Base-by-base conservation (phyloP, 176 grass and related monocot genomes). In the Bolboschoenus planiculmis region DNA sequence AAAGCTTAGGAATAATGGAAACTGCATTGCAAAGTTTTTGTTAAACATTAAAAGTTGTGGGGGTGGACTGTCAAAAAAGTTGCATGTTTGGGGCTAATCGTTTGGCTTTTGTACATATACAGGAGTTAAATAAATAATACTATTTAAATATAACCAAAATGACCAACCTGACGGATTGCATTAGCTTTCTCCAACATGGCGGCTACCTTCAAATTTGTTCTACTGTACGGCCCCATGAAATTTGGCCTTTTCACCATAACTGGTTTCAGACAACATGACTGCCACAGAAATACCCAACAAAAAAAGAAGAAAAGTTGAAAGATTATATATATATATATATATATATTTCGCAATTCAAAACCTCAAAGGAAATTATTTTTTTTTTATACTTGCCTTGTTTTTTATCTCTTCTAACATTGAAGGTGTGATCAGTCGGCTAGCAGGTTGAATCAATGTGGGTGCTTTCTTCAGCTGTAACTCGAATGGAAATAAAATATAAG, bases 121-220 rank as follows among this genome's bases (percentile, higher is more conserved):
- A 79, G 21, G 26, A 42, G n/a, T 23, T 71, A 20, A 20, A 34
- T 70, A 20, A 51, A 51, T 47, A 20, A 31, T 76, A 47, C 24
- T 29, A 46, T 51, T 70, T 76, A 76, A 51, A 3, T 40, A 6
- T 42, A 48, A 35, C 57, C 5, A 74, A n/a, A 7, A 29, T 64
- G 2, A 78, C 51, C 63, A 53, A 99, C 97, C 93, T 99, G 91
- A 44, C 89, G 97, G 89, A 99, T 99, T 13, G 93, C 97, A 16
- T 92, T 91, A 81, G 89, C 97, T 88, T 90, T 96, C 87, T 99
- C 91, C 46, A 99, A 83, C 81, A 99, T 99, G 20, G 97, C 93
- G 27, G 88, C 89, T 37, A 96, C 93, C 65, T 99, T 94, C 20
- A 99, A 81, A 75, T 93, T 93, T 18, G 89, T 93, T 81, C 79